These are phyloP conservation scores for Rhodotorula sp. DNA, from an alignment of 1,284 basidiomycete genomes.

Conservation along the genomic window DNA sequence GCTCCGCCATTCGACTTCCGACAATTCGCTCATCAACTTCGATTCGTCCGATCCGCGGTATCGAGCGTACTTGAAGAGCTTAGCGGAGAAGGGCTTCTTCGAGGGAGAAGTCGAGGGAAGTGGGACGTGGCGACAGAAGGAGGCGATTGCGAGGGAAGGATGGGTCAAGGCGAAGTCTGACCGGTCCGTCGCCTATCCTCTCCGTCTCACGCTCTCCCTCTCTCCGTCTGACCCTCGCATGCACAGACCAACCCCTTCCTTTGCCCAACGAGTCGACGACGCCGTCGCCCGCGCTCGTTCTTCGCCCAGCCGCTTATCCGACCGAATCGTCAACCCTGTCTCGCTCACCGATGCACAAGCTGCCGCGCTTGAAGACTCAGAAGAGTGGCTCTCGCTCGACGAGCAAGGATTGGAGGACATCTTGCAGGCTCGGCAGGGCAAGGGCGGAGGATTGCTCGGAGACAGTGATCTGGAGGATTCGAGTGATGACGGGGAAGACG, in stretches of 20 bases:
- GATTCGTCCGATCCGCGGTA: constrained; percentile 11
- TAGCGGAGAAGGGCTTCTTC: constrained; percentile 62
- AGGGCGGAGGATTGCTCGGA: constrained; percentile 5
- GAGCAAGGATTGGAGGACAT: constrained; percentile 63
- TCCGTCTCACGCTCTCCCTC: neutral
- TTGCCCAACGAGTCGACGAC: constrained; percentile 65
- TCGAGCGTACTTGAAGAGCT: constrained; percentile 4
- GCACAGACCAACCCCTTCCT: constrained; percentile 52
- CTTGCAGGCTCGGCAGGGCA: constrained; percentile 47
- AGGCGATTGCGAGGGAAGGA: constrained; percentile 64
- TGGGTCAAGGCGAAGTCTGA: constrained; percentile 69
- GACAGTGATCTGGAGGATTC: constrained; percentile 43
- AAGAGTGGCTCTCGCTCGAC: constrained; percentile 70
- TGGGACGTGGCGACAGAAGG: constrained; percentile 66
- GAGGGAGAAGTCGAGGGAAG: constrained; percentile 71
- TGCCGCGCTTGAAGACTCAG: constrained; percentile 58
- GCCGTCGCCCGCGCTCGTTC: constrained; percentile 53
- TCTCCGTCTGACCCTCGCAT: neutral
- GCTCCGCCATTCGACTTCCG: constrained; percentile 3
- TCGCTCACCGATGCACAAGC: neutral
- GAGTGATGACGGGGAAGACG: constrained; percentile 35
- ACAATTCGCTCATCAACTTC: neutral
- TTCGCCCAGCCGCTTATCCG: neutral
- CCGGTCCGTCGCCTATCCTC: neutral
- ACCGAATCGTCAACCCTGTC: neutral